Conservation (phyloP, 2,329 filamentous ascomycete genomes). For the Fusarium haematococcum region DNA sequence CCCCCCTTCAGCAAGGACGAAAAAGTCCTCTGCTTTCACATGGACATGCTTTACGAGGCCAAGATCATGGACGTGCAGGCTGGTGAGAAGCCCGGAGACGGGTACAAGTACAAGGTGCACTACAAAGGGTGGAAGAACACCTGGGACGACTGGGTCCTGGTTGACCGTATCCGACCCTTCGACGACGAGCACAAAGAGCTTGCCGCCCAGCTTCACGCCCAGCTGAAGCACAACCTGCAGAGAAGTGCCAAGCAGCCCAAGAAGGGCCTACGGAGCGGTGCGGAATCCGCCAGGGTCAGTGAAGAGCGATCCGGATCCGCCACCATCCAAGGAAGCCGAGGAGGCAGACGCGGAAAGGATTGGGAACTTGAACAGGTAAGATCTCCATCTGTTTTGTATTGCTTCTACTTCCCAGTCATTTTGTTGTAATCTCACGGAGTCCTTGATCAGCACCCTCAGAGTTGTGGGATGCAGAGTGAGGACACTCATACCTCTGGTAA, state of each 20-base stretch:
- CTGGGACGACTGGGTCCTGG: conserved; percentile 99
- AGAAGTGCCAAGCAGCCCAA: conserved; percentile 66
- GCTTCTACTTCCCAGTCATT: background rate
- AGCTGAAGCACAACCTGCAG: conserved; percentile 71
- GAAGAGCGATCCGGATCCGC: conserved; percentile 76
- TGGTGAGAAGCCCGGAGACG: conserved; percentile 75
- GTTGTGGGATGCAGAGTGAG: conserved; percentile 14
- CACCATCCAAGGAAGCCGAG: conserved; percentile 71
- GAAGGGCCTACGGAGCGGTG: conserved; percentile 56
- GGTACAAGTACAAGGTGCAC: conserved; percentile 91
- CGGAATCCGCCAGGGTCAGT: conserved; percentile 73
- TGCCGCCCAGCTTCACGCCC: conserved; percentile 77
- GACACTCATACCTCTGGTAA: background rate
- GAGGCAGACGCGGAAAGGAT: conserved; percentile 80
- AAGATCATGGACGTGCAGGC: conserved; percentile 86
- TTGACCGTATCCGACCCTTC: conserved; percentile 93
- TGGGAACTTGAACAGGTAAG: conserved; percentile 86
- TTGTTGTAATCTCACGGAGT: background rate
- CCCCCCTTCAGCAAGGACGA: conserved; percentile 80
- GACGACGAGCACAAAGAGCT: conserved; percentile 96
- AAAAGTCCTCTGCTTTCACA: conserved; percentile 95
- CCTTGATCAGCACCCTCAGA: background rate
- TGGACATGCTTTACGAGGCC: conserved; percentile 96
- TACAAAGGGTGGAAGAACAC: conserved; percentile 99
- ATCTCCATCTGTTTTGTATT: conserved; percentile 11